A percentile compares a stretch with the other conserved stretches of the same genome.
Conservation (phyloP, 2,329 filamentous ascomycete species). For the Xylaria sp. region DNA sequence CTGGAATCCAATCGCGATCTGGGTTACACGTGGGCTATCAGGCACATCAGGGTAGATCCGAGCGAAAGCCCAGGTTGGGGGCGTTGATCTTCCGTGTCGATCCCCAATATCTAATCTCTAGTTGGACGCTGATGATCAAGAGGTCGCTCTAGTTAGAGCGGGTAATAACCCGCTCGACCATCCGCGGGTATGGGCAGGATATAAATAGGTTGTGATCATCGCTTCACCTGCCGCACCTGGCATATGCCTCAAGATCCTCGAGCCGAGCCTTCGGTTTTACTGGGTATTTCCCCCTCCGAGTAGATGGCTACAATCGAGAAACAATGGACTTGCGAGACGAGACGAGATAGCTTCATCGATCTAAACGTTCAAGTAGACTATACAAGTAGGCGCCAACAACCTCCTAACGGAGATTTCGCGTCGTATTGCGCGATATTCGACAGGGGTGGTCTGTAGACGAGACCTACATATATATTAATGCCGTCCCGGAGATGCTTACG, state of each 20-base stretch:
- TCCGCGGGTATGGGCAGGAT: not conserved
- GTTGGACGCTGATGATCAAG: not conserved
- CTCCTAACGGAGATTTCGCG: not conserved
- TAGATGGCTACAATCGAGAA: not conserved
- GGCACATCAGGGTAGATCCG: constrained; percentile 17
- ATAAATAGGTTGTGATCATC: constrained; percentile 12
- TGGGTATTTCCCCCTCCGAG: not conserved
- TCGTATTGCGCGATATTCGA: not conserved
- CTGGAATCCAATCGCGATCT: not conserved
- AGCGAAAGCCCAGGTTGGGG: constrained; percentile 2
- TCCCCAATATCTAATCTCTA: not conserved
- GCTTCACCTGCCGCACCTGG: constrained; percentile 4
- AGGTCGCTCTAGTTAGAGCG: not conserved
- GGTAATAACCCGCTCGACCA: not conserved
- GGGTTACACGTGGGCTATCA: constrained; percentile 8
- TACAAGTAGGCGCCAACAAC: too few species aligned
- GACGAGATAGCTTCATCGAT: not conserved
- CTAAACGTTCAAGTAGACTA: not conserved
- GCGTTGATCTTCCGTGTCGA: constrained; percentile 5
- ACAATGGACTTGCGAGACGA: not conserved
- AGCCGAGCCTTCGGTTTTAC: not conserved
- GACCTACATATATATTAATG: not conserved
- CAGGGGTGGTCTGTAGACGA: too few species aligned
- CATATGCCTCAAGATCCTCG: not conserved
- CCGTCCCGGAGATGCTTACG: constrained; percentile 2